Base-by-base conservation (phyloP, 345 rosid genomes). In the Boechera retrofracta region DNA sequence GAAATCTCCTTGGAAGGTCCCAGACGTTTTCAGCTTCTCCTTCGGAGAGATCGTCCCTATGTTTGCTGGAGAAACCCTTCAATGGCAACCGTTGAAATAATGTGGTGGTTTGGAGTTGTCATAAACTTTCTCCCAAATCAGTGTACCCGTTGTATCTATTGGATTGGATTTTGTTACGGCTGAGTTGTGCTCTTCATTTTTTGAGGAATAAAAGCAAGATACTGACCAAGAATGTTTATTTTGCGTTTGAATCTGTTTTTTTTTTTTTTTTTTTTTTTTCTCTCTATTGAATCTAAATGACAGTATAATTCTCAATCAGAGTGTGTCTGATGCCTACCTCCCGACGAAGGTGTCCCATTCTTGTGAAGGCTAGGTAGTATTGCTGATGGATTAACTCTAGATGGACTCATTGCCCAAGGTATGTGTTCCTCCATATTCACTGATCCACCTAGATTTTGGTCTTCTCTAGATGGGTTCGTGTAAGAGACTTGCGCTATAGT, bases 21-120 rank as follows among this genome's bases (percentile, higher is more conserved):
- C 97, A 0, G 87, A 86, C 55, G 81, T 83, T 64, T 89, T 83
- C 74, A 76, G 87, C 11, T 95, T 91, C 66, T 54, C 93, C 35
- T 87, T 89, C 24, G 98, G 96, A 21, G 89, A 91, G 26, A 88
- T 93, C 45, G 33, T 93, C 73, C 97, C 99, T 10, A 89, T 95
- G 99, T 89, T 82, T 72, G 96, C 97, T 3, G 96, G 98, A 48
- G 84, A 85, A 82, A 91, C 89, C 26, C 91, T 89, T 41, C 84
- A 89, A 28, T 91, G 97, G 94, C 75, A 80, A 67, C 81, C 84
- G 2, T 72, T 42, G 42, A 29, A 57, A n/a, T 80, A 54, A 60
- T 63, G 66, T 70, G 21, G 33, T 45, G 66, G 45, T 71, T 71
- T 63, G 4, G 26, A 33, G 47, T 38, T 67, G 28, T 31, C 18